phyloP scores from a whole-genome alignment of 2,329 filamentous ascomycete species.

The Ascomycota sp. region DNA sequence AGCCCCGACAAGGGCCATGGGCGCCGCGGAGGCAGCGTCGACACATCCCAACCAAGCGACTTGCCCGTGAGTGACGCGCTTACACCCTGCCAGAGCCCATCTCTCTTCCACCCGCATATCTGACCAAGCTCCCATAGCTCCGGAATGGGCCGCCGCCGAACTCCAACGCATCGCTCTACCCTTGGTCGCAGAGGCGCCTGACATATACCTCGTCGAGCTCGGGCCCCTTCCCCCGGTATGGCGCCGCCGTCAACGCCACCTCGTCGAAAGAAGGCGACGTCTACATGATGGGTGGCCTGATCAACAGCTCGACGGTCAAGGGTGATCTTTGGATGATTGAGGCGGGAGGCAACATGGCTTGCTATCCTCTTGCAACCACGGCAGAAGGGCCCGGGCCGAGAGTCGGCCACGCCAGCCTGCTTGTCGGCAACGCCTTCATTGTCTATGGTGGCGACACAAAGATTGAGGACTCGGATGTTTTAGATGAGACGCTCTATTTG shows the following conservation, averaged over 20 bases:
- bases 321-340: constrained; percentile 97
- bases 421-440: constrained; percentile 97
- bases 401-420: constrained; percentile 80
- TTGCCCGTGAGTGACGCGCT: constrained; percentile 18
- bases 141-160: constrained; percentile 32
- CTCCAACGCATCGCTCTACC: constrained; percentile 68
- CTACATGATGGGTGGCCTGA: constrained; percentile 91
- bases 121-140: constrained; percentile 17
- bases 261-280: constrained; percentile 94
- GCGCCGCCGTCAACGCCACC: constrained; percentile 79
- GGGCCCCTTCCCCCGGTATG: constrained; percentile 89
- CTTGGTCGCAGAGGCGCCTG: constrained; percentile 81
- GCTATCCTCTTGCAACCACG: constrained; percentile 78
- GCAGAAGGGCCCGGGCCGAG: constrained; percentile 86
- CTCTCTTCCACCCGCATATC: background rate
- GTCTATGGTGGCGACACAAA: constrained; percentile 98
- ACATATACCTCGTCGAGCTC: constrained; percentile 67
- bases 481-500: constrained; percentile 91
- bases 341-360: constrained; percentile 67
- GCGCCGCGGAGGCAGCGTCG: constrained; percentile 29
- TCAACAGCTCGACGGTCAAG: constrained; percentile 88
- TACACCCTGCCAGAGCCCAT: background rate
- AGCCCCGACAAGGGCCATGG: constrained; percentile 45
- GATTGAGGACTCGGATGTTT: constrained; percentile 71
- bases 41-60: constrained; percentile 23